phyloP scores from a whole-genome alignment of 129 eudicot genomes.

The Lactuca saligna region DNA sequence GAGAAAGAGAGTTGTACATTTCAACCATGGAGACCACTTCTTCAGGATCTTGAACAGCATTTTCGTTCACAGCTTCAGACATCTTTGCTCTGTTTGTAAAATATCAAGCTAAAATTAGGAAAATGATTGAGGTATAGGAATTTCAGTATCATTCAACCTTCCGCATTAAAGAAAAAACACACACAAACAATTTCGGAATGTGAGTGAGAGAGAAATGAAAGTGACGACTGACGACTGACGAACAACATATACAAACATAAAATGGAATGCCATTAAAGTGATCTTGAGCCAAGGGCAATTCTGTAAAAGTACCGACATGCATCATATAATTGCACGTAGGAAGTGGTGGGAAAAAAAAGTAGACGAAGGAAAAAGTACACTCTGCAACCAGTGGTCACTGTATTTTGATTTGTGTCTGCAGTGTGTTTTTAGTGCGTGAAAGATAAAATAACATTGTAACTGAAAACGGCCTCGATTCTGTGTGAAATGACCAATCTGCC shows the following conservation, averaged over 20 bases:
- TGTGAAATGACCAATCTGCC: conserved; percentile 2
- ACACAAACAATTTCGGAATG: conserved; percentile 16
- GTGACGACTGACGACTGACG: no score
- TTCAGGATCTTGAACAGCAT: conserved; percentile 44
- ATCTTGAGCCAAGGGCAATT: conserved; percentile 2
- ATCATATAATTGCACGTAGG: conserved; percentile 17
- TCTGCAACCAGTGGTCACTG: conserved; percentile 24
- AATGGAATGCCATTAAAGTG: conserved; percentile 5
- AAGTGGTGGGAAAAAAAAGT: conserved; percentile 20
- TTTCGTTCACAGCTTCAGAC: conserved; percentile 34
- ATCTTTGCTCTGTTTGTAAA: conserved; percentile 26
- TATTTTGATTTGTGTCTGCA: background rate
- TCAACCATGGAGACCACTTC: conserved; percentile 47
- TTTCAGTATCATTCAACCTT: conserved; percentile 27
- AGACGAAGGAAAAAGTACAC: conserved; percentile 19
- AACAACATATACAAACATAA: conserved; percentile 7
- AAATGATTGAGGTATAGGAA: background rate
- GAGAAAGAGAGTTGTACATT: conserved; percentile 24
- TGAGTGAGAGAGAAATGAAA: conserved; percentile 7
- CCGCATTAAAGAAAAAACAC: conserved; percentile 15
- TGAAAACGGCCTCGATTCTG: conserved; percentile 7
- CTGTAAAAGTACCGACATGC: conserved; percentile 20
- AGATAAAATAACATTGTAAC: conserved; percentile 21
- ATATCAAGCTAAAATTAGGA: background rate
- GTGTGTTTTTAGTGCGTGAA: conserved; percentile 24